Conservation (phyloP, 106 monocot species). For the Allium cepa region DNA sequence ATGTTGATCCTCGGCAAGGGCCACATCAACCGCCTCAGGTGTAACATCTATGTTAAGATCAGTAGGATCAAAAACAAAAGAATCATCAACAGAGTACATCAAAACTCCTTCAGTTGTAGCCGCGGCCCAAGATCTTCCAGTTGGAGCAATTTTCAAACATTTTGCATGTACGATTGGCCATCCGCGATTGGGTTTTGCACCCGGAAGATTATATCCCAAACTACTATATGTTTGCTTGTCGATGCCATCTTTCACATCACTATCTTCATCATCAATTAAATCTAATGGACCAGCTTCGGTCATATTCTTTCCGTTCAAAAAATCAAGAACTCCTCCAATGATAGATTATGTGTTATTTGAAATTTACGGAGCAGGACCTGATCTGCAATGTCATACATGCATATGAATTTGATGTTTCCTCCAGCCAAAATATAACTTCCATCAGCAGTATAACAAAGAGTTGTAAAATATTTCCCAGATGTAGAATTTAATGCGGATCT, state of each 20-base stretch:
- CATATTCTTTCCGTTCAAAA: conserved; percentile 93
- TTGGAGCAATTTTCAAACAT: conserved; percentile 87
- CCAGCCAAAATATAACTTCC: conserved; percentile 96
- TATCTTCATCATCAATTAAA: conserved; percentile 86
- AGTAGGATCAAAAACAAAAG: conserved; percentile 92
- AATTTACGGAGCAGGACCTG: conserved; percentile 93
- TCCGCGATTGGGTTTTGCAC: conserved; percentile 61
- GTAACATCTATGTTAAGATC: conserved; percentile 96
- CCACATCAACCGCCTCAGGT: conserved; percentile 83
- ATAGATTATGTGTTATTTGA: conserved; percentile 81
- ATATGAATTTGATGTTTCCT: conserved; percentile 92
- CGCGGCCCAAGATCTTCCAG: conserved; percentile 94
- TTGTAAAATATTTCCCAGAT: conserved; percentile 89
- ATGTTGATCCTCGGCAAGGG: conserved; percentile 46
- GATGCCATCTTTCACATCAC: conserved; percentile 74
- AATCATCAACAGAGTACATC: conserved; percentile 85
- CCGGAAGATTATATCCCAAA: conserved; percentile 66
- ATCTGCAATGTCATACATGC: conserved; percentile 97
- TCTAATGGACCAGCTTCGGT: conserved; percentile 89
- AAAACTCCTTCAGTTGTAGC: conserved; percentile 97
- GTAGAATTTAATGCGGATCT: conserved; percentile 76
- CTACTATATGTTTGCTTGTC: conserved; percentile 53
- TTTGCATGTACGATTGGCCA: conserved; percentile 72
- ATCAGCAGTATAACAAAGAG: conserved; percentile 92
- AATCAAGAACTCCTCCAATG: conserved; percentile 98